Base-by-base conservation (phyloP, 2,329 filamentous ascomycete species). In the Septoria linicola region DNA sequence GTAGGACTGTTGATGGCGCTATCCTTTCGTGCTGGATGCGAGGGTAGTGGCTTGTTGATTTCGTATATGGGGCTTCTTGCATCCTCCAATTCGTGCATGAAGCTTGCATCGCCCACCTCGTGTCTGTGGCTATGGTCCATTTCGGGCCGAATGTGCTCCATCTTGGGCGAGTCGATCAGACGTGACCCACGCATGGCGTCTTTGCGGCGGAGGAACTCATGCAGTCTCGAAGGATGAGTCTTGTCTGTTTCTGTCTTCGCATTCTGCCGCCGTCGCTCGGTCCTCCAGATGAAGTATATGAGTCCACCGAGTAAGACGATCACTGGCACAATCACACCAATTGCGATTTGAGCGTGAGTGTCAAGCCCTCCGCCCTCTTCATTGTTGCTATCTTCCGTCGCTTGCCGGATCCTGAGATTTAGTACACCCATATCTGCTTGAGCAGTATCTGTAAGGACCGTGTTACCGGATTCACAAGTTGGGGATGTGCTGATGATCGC, bases 251-350 rank as follows among this genome's bases (percentile, higher is more conserved):
- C 41, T 13, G 14, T 30, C 23, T 47, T 39, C 23, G 16, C 35
- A 8, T 30, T 46, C 20, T 45, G 35, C 30, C 53, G 35, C 21
- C 51, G 53, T n/a, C 31, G 36, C 34, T 55, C 53, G 1, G 49
- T 53, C n/a, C 27, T 49, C 49, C 49, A 55, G 19, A 57, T 47
- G 46, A 57, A 57, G n/a, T 14, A 35, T 8, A 52, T 14, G 4
- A 57, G 31, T 13, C 43, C 48, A 10, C 36, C 52, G 3, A 57
- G 30, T 3, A 57, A 37, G 3, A 49, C 31, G 8, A 51, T 11
- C 8, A 57, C 37, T 3, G 55, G 55, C 27, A 57, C 45, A 14
- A 55, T 52, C 19, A 57, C 53, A 7, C 55, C 55, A 17, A 57
- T 53, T 11, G 52, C 52, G 32, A 57, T 49, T 32, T 52, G 40